Conservation (phyloP, 371 early-diverging fungal species). For the Thermomucor indicae-seudaticae region DNA sequence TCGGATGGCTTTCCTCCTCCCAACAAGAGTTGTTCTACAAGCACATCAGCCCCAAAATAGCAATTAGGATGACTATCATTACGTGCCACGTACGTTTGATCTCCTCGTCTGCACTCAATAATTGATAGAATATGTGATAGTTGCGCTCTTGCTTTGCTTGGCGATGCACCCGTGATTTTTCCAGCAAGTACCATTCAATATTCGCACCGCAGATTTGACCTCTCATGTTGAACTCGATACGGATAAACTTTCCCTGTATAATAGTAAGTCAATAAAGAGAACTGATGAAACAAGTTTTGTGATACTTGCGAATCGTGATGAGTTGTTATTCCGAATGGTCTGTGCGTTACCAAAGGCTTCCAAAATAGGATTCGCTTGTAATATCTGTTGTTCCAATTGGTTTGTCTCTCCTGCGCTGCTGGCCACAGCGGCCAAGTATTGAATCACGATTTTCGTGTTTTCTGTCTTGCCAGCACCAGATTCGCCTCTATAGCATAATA, state of each 20-base stretch:
- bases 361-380: constrained; percentile 97
- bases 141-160: constrained; percentile 92
- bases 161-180: constrained; percentile 96
- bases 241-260: constrained; percentile 96
- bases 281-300: neutral
- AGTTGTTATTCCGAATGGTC: constrained; percentile 99
- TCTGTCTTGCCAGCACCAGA: constrained; percentile 99
- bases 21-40: constrained; percentile 60
- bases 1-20: constrained; percentile 67
- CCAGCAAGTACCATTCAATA: constrained; percentile 98
- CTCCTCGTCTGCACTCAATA: constrained; percentile 80
- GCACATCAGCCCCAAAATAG: neutral
- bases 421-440: constrained; percentile 94
- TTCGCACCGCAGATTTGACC: constrained; percentile 95
- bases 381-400: constrained; percentile 86
- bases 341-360: constrained; percentile 99
- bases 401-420: constrained; percentile 1
- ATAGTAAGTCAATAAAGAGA: neutral
- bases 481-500: constrained; percentile 77
- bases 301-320: constrained; percentile 93
- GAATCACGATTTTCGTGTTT: constrained; percentile 99
- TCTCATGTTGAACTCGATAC: constrained; percentile 90
- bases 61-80: neutral
- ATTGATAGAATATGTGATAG: constrained; percentile 99
- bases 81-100: constrained; percentile 40